These are phyloP conservation scores for Debaryomyces hansenii DNA, from an alignment of 805 yeast genomes.

Conservation along the genomic window DNA sequence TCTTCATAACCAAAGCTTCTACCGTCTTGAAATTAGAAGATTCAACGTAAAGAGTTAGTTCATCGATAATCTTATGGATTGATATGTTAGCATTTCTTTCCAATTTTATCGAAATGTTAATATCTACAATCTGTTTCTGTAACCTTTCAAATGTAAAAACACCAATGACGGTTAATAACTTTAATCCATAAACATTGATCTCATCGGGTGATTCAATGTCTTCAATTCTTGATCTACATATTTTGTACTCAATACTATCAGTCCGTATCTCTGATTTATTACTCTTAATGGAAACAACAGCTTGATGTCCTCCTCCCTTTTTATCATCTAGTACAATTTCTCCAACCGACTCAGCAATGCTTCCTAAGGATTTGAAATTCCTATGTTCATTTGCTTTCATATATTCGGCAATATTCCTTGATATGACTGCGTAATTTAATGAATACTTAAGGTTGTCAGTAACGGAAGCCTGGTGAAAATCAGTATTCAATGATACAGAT, in stretches of 20 bases:
- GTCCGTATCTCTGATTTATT: constrained; percentile 63
- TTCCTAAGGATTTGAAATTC: constrained; percentile 44
- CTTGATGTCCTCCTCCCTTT: constrained; percentile 48
- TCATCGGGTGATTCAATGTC: constrained; percentile 16
- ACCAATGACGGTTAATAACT: constrained; percentile 79
- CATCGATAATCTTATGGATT: constrained; percentile 45
- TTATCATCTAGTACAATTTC: constrained; percentile 43
- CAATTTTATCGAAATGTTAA: constrained; percentile 42
- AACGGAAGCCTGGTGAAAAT: constrained; percentile 70
- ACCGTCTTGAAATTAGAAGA: constrained; percentile 84
- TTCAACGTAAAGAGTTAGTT: constrained; percentile 63
- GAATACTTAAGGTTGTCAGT: constrained; percentile 82
- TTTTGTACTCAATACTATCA: constrained; percentile 42
- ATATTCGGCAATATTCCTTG: constrained; percentile 58
- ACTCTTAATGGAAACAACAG: constrained; percentile 39
- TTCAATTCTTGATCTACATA: constrained; percentile 29
- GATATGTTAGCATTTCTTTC: constrained; percentile 31
- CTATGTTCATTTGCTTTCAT: constrained; percentile 43
- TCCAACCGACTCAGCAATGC: constrained; percentile 50
- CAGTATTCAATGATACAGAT: constrained; percentile 61
- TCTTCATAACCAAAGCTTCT: constrained; percentile 81
- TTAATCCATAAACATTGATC: constrained; percentile 49
- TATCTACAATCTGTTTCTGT: constrained; percentile 75
- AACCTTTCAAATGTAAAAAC: constrained; percentile 88
- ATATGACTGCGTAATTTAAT: constrained; percentile 83